Percentiles rank a stretch among this genome's conserved stretches.
phyloP scores from a whole-genome alignment of 208 protist species.

The Acanthamoeba lenticulata region DNA sequence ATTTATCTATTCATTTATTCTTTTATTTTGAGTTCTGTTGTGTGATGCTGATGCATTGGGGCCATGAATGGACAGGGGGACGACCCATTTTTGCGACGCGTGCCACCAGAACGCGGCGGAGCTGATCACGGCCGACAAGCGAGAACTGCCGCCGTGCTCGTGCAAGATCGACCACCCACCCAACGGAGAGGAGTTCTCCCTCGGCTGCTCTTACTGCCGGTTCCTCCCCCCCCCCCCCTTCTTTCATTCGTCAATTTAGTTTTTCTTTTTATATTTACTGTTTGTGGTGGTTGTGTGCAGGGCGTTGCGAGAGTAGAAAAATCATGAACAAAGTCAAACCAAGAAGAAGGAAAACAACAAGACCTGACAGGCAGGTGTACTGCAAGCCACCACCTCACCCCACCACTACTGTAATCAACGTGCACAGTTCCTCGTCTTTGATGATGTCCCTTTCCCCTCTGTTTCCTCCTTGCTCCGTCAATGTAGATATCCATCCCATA shows the following conservation, averaged over 20 bases:
- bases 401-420: no score
- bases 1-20: constrained; percentile 81
- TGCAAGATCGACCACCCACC: constrained; percentile 26
- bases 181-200: constrained; percentile 52
- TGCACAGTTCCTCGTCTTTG: no score
- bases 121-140: neutral
- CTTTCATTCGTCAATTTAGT: no score
- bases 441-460: no score
- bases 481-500: no score
- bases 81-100: constrained; percentile 56
- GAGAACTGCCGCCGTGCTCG: constrained; percentile 13
- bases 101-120: constrained; percentile 29
- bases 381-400: no score
- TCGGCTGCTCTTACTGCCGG: constrained; percentile 49
- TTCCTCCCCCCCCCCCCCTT: neutral
- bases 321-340: no score
- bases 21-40: constrained; percentile 70
- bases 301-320: no score
- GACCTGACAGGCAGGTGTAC: no score
- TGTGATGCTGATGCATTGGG: neutral
- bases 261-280: neutral
- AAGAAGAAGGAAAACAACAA: no score
- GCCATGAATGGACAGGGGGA: constrained; percentile 19
- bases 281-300: no score
- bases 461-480: no score